phyloP scores from a whole-genome alignment of 495 filamentous ascomycete genomes.

The Eremomyces bilateralis region DNA sequence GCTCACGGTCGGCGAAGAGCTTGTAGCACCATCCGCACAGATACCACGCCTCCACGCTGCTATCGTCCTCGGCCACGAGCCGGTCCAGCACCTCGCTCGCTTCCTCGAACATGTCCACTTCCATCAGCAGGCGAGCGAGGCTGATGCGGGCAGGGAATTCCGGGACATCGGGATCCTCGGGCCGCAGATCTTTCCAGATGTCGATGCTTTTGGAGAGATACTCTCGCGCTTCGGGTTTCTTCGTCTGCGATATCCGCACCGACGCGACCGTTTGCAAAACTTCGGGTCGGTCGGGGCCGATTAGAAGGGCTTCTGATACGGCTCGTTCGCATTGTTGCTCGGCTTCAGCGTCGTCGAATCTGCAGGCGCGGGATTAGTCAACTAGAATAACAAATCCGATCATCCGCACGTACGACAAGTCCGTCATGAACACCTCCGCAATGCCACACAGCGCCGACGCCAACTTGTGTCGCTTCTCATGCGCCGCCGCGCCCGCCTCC shows the following conservation, averaged over 20 bases:
- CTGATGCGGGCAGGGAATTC: slow-evolving; percentile 69
- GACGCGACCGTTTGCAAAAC: slow-evolving; percentile 85
- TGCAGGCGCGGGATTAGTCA: slow-evolving; percentile 20
- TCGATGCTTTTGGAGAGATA: slow-evolving; percentile 56
- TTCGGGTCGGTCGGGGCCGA: slow-evolving; percentile 53
- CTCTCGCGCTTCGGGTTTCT: slow-evolving; percentile 52
- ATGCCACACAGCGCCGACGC: slow-evolving; percentile 75
- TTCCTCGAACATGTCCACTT: slow-evolving; percentile 63
- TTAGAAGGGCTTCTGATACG: slow-evolving; percentile 64
- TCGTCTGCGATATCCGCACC: slow-evolving; percentile 69
- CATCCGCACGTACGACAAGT: slow-evolving; percentile 36
- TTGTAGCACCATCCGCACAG: slow-evolving; percentile 82
- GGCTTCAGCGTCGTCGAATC: slow-evolving; percentile 76
- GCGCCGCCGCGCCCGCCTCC: slow-evolving; percentile 22
- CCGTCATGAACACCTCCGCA: slow-evolving; percentile 94
- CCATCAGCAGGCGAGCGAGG: slow-evolving; percentile 68
- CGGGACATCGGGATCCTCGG: slow-evolving; percentile 40
- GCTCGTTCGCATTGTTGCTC: slow-evolving; percentile 66
- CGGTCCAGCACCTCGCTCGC: slow-evolving; percentile 71
- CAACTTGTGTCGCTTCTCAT: slow-evolving; percentile 60
- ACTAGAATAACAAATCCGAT: not conserved
- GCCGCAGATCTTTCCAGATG: slow-evolving; percentile 54
- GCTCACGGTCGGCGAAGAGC: slow-evolving; percentile 47
- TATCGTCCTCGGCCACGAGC: slow-evolving; percentile 69
- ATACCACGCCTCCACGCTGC: slow-evolving; percentile 91